These are phyloP conservation scores for Neurospora sp. DNA, from an alignment of 495 filamentous ascomycete species.

Conservation along the genomic window DNA sequence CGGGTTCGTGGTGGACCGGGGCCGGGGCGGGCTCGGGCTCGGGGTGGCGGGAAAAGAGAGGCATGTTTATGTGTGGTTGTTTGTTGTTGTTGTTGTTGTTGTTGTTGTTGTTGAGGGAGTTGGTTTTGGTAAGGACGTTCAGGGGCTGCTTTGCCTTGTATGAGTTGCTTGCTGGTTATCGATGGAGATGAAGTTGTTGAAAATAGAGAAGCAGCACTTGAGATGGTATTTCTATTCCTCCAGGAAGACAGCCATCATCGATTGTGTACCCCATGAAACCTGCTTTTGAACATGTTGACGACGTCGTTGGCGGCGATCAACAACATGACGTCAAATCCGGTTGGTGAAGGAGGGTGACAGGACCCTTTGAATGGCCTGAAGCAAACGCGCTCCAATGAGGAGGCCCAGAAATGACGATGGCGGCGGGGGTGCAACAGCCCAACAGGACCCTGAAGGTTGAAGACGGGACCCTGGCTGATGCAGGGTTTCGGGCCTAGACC, in stretches of 20 bases:
- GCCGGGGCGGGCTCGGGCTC: slow-evolving; percentile 28
- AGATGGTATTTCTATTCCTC: background rate
- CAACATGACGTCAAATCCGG: slow-evolving; percentile 23
- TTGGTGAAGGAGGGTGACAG: slow-evolving; percentile 1
- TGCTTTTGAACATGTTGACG: slow-evolving; percentile 10
- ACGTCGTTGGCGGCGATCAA: slow-evolving; percentile 7
- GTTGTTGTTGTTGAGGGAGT: background rate
- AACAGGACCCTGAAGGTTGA: background rate
- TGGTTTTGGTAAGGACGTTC: background rate
- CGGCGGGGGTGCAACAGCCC: slow-evolving; percentile 2
- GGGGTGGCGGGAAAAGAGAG: slow-evolving; percentile 37
- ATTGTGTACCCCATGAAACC: slow-evolving; percentile 9
- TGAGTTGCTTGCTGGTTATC: background rate
- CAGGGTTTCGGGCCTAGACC: background rate
- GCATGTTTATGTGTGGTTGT: slow-evolving; percentile 26
- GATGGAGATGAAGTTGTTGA: background rate
- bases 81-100: background rate
- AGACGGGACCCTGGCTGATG: background rate
- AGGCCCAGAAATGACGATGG: background rate
- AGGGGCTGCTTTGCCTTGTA: background rate
- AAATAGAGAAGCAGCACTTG: background rate
- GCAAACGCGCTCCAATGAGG: slow-evolving; percentile 14
- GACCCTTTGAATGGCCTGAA: slow-evolving; percentile 7
- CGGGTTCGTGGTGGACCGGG: slow-evolving; percentile 12
- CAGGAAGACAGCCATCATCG: background rate